Base-by-base conservation (phyloP, 306 rosid genomes). In the Casuarina cunninghamiana region DNA sequence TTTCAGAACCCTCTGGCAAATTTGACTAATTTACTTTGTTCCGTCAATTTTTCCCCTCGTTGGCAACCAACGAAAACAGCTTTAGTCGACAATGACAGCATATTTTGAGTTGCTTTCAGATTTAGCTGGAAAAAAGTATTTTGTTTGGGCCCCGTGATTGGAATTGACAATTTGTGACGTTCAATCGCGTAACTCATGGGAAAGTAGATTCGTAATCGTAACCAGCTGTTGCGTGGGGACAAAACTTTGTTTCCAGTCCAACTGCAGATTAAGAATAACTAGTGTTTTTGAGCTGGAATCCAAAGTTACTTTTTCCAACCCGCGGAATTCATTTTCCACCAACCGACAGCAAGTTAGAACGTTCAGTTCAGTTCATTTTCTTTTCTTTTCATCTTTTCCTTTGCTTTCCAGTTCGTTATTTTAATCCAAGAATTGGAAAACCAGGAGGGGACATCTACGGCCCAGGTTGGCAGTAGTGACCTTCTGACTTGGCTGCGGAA, bases 191-290 rank as follows among this genome's bases (percentile, higher is more conserved):
- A 83, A 85, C 75, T 88, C 85, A 80, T 83, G 81, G 89, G 68
- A 76, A 73, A 72, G 79, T 72, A 74, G 63, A 78, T 76, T 71
- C 74, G 76, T 78, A 85, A 83, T 78, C 79, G 87, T 73, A 83
- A 85, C 85, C 91, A 88, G 89, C 91, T 88, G 86, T 79, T 83
- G 6, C 79, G 84, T 85, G 81, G 89, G 89, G 89, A 83, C 91
- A 75, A 46, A 13, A 68, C 62, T 74, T 26, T 79, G 57, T 73
- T 74, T 45, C 21, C 80, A 83, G 84, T 85, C 87, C 81, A 80
- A 80, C 16, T 54, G 53, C 58, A 81, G 79, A 84, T 80, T 60
- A 69, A 50, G 77, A 69, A 73, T 69, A 51, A 84, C 60, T 39
- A 57, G 54, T 80, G 75, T 42, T 44, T 41, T 80, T 79, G 70